Evolutionary conservation across 2,329 filamentous ascomycete species (phyloP).

Genomic region (Mycogone perniciosa): DNA sequence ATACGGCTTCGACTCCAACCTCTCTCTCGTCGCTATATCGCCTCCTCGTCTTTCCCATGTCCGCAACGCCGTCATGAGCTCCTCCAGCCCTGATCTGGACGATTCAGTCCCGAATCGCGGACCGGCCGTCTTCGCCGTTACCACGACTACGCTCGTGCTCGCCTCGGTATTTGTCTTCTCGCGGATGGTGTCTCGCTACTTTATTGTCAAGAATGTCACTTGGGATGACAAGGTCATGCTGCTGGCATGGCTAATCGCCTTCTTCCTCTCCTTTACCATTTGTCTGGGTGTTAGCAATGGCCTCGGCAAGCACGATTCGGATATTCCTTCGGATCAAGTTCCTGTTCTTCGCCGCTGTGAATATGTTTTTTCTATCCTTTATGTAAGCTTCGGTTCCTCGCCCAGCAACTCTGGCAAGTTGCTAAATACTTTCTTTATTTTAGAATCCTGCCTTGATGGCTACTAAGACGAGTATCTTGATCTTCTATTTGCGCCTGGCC

Average conservation of each 20-base stretch:
- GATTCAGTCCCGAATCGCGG: slow-evolving; percentile 43
- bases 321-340: slow-evolving; percentile 49
- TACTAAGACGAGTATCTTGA: slow-evolving; percentile 84
- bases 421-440: slow-evolving; percentile 6
- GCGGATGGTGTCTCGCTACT: slow-evolving; percentile 65
- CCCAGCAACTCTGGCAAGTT: not conserved
- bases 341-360: slow-evolving; percentile 50
- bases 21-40: not conserved
- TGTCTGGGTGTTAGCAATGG: slow-evolving; percentile 58
- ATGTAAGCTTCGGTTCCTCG: slow-evolving; percentile 35
- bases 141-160: slow-evolving; percentile 60
- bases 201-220: slow-evolving; percentile 64
- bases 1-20: not conserved
- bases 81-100: slow-evolving; percentile 16
- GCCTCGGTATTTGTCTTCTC: slow-evolving; percentile 69
- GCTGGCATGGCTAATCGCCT: slow-evolving; percentile 66
- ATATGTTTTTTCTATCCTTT: slow-evolving; percentile 60
- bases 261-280: slow-evolving; percentile 62
- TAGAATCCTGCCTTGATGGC: slow-evolving; percentile 89
- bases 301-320: slow-evolving; percentile 58
- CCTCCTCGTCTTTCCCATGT: slow-evolving; percentile 9
- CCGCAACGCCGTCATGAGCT: slow-evolving; percentile 11
- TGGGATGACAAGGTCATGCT: slow-evolving; percentile 80
- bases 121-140: slow-evolving; percentile 61
- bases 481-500: slow-evolving; percentile 82